Evolutionary conservation across 2,329 filamentous ascomycete genomes (phyloP).

Genomic region (Aspergillus glaucus): DNA sequence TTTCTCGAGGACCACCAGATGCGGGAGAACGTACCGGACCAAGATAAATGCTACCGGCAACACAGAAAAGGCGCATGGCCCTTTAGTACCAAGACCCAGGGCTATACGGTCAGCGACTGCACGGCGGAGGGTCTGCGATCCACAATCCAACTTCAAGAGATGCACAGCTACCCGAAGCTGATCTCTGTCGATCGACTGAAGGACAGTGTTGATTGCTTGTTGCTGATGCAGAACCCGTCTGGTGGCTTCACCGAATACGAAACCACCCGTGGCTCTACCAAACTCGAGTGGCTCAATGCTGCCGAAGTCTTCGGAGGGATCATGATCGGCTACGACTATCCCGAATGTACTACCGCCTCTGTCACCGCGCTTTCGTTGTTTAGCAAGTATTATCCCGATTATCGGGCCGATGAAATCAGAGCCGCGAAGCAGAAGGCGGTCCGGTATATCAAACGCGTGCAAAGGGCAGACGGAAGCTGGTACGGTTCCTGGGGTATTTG

Average conservation of each 20-base stretch:
- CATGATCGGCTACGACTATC: slow-evolving; percentile 98
- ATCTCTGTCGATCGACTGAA: slow-evolving; percentile 72
- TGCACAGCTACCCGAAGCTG: slow-evolving; percentile 65
- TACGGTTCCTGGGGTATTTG: slow-evolving; percentile 98
- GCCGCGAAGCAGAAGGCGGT: slow-evolving; percentile 67
- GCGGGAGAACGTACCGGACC: slow-evolving; percentile 69
- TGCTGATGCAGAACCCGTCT: slow-evolving; percentile 82
- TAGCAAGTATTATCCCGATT: slow-evolving; percentile 70
- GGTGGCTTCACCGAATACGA: slow-evolving; percentile 92
- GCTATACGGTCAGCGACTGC: slow-evolving; percentile 93
- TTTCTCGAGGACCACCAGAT: slow-evolving; percentile 93
- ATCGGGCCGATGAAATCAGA: slow-evolving; percentile 69
- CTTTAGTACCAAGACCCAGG: slow-evolving; percentile 87
- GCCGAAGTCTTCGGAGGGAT: slow-evolving; percentile 95
- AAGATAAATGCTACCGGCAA: slow-evolving; percentile 79
- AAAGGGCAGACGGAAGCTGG: slow-evolving; percentile 82
- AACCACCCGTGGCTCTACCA: slow-evolving; percentile 67
- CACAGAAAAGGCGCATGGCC: slow-evolving; percentile 90
- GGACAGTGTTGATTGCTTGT: slow-evolving; percentile 81
- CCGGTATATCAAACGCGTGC: slow-evolving; percentile 72
- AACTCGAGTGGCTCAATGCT: slow-evolving; percentile 81
- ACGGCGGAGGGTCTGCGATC: slow-evolving; percentile 86
- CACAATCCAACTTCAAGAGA: slow-evolving; percentile 75
- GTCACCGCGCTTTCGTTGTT: slow-evolving; percentile 84
- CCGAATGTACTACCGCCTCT: slow-evolving; percentile 92